phyloP scores from a whole-genome alignment of 2,329 filamentous ascomycete genomes.

The Aspergillus felis region DNA sequence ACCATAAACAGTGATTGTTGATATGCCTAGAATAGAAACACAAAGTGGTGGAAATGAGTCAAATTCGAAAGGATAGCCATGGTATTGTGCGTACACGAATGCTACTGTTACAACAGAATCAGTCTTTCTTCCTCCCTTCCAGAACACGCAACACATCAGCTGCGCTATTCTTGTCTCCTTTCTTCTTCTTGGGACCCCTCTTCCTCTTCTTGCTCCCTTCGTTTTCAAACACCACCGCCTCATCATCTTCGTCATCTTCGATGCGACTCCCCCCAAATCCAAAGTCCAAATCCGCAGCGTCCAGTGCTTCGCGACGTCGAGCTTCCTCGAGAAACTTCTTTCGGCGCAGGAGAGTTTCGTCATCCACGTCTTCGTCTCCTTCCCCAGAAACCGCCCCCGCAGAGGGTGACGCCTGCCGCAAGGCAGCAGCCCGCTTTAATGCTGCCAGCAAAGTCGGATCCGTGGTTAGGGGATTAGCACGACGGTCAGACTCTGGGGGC shows the following conservation, averaged over 20 bases:
- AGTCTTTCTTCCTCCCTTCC: conserved; percentile 55
- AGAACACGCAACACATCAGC: conserved; percentile 77
- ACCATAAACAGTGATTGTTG: background rate
- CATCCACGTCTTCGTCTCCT: conserved; percentile 45
- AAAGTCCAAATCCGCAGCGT: conserved; percentile 88
- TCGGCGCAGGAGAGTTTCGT: conserved; percentile 64
- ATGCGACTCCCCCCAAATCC: conserved; percentile 86
- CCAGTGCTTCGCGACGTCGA: conserved; percentile 59
- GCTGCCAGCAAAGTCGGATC: conserved; percentile 80
- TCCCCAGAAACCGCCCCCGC: conserved; percentile 36
- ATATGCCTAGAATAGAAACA: background rate
- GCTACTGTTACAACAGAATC: conserved; percentile 8
- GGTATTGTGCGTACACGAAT: background rate
- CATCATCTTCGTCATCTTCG: conserved; percentile 82
- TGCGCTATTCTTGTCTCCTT: conserved; percentile 61
- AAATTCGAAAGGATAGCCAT: background rate
- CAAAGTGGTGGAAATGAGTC: background rate
- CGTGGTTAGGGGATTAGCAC: conserved; percentile 48
- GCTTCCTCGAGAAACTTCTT: conserved; percentile 69
- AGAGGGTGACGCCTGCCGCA: conserved; percentile 47
- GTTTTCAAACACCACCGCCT: conserved; percentile 59
- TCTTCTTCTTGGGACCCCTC: conserved; percentile 53
- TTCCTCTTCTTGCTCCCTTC: conserved; percentile 43
- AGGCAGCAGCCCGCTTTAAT: conserved; percentile 74
- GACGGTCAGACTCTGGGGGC: conserved; percentile 45